phyloP scores from a whole-genome alignment of 768 basidiomycete genomes.

The Fistulinella prunicolor region DNA sequence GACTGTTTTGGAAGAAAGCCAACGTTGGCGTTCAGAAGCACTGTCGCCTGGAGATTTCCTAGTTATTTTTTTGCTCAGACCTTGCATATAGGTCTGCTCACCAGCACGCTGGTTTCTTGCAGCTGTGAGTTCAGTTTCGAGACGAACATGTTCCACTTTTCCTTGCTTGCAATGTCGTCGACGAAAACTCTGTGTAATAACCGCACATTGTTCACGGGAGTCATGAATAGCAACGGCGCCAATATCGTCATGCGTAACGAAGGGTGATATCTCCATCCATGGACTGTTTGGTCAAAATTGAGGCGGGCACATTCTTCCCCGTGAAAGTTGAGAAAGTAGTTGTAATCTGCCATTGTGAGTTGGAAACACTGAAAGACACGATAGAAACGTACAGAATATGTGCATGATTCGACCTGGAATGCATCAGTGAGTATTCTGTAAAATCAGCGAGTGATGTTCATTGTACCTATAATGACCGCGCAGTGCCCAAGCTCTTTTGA shows the following conservation, averaged over 20 bases:
- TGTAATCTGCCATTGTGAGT: conserved; percentile 27
- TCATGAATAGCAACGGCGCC: conserved; percentile 47
- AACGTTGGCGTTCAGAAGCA: conserved; percentile 57
- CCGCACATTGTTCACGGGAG: conserved; percentile 46
- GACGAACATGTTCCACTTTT: conserved; percentile 45
- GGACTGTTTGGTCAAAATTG: conserved; percentile 31
- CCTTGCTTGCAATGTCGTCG: conserved; percentile 41
- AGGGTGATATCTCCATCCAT: conserved; percentile 21
- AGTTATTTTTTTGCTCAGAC: not conserved
- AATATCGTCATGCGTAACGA: conserved; percentile 39
- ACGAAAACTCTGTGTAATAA: conserved; percentile 48
- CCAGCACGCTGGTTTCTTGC: conserved; percentile 52
- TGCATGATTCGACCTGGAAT: conserved; percentile 32
- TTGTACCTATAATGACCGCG: conserved; percentile 21
- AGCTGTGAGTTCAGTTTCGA: conserved; percentile 45
- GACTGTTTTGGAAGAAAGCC: conserved; percentile 56
- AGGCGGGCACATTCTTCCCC: conserved; percentile 46
- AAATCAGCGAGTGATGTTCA: not conserved
- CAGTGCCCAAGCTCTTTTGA: conserved; percentile 8
- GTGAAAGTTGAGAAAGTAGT: conserved; percentile 40
- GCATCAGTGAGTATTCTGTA: conserved; percentile 5
- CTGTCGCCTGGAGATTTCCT: conserved; percentile 42
- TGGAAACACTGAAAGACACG: not conserved
- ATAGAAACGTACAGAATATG: conserved; percentile 23
- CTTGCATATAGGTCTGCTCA: conserved; percentile 24